Percentiles rank a stretch among this genome's conserved stretches.
phyloP scores from a whole-genome alignment of 495 filamentous ascomycete species.

The Xylaria sp. region DNA sequence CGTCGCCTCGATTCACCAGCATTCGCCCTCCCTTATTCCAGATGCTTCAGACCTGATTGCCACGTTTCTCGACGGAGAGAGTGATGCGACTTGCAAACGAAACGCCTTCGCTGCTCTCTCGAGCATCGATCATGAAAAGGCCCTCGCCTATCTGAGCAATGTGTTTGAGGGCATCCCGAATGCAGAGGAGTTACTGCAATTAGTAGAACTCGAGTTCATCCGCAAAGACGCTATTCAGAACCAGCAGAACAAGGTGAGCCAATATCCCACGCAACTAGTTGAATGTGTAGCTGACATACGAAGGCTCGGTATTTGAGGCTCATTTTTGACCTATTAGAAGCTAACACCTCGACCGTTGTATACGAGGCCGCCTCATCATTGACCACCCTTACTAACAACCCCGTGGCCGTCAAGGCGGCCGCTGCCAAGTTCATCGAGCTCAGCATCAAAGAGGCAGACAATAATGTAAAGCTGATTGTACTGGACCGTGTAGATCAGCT shows the following conservation, averaged over 20 bases:
- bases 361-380: constrained; percentile 99
- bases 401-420: constrained; percentile 96
- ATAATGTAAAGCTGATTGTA: constrained; percentile 98
- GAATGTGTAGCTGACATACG: constrained; percentile 41
- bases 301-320: constrained; percentile 88
- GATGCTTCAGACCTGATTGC: constrained; percentile 94
- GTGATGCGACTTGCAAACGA: constrained; percentile 94
- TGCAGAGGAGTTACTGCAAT: constrained; percentile 90
- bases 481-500: constrained; percentile 93
- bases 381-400: constrained; percentile 92
- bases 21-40: constrained; percentile 90
- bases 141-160: constrained; percentile 85
- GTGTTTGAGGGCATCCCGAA: constrained; percentile 95
- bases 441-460: constrained; percentile 94
- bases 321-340: constrained; percentile 96
- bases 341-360: constrained; percentile 89
- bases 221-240: constrained; percentile 97
- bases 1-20: constrained; percentile 88
- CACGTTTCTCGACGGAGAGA: constrained; percentile 89
- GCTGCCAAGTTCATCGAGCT: constrained; percentile 96
- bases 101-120: constrained; percentile 95
- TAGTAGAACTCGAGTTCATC: constrained; percentile 96
- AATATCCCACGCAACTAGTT: background rate
- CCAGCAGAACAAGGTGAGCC: constrained; percentile 82
- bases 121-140: constrained; percentile 91